Evolutionary conservation across 345 rosid genomes (phyloP).

Genomic region (Citrus trifoliata): DNA sequence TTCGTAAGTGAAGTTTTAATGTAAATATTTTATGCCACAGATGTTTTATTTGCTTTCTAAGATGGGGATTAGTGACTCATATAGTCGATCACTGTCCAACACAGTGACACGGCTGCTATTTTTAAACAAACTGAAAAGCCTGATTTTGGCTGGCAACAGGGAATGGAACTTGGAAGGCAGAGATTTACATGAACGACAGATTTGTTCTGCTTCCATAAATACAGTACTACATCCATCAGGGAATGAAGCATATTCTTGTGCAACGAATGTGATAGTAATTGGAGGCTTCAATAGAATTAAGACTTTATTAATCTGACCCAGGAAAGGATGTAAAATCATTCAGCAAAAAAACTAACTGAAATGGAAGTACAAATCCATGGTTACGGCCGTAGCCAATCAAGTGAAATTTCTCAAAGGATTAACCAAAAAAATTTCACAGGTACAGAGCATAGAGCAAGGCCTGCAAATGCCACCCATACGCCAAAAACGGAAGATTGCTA

Average conservation of each 20-base stretch:
- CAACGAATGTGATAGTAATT: not conserved
- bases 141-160: no score
- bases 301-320: constrained; percentile 7
- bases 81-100: no score
- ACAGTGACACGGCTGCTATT: not conserved
- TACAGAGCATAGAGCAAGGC: constrained; percentile 6
- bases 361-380: constrained; percentile 1
- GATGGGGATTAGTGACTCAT: not conserved
- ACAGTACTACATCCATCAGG: not conserved
- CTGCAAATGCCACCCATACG: constrained; percentile 18
- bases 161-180: not conserved
- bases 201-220: not conserved
- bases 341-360: not conserved
- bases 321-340: constrained; percentile 9
- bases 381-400: not conserved
- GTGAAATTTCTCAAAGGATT: constrained; percentile 5
- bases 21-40: not conserved
- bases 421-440: not conserved
- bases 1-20: not conserved
- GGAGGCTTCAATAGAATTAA: not conserved
- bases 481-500: constrained; percentile 10
- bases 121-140: no score
- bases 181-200: not conserved
- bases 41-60: not conserved
- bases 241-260: not conserved